Evolutionary conservation across 441 rosid genomes (phyloP), one percentile per base, ranked within the genome.

Genomic region (Erodium moschatum): DNA sequence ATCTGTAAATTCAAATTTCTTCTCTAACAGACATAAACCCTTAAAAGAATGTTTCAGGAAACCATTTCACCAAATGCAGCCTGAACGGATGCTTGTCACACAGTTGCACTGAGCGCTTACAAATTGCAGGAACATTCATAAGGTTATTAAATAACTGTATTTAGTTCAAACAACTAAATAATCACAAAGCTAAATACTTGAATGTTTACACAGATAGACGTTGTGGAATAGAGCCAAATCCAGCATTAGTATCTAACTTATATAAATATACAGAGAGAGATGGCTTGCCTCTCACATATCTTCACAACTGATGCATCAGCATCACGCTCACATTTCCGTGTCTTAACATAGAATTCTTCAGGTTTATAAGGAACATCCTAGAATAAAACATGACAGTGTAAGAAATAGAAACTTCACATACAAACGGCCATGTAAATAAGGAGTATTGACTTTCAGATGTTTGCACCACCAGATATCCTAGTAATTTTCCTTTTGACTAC

Each of bases 281-380:
- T 31, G 7, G 31, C 72, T 80, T 76, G 74, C 98, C 95, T 93
- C 81, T 87, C 95, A 64, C 98, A 93, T 42, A 80, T 85, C 74
- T 85, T 65, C 68, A 90, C 90, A 44, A 90, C 87, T 72, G 82
- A 74, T 9, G 80, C 82, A 70, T 89, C 87, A 21, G 96, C 98
- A 79, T 86, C 89, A 1, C 86, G 89, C 71, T 88, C 90, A 69
- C 98, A 93, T 72, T 91, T 89, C 58, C 96, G 83, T 11, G 96
- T 93, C 82, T 87, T 81, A 18, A 88, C 93, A 46, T 69, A 80
- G 63, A 74, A 86, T 71, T 93, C 96, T 72, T 86, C 81, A 63
- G 96, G 97, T 68, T 93, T 89, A 71, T 82, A 93, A 58, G 91
- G 87, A 60, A 91, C 96, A 87, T 93, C 98, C 96, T 90, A 67